phyloP scores from a whole-genome alignment of 768 basidiomycete genomes.

The Bullera alba region DNA sequence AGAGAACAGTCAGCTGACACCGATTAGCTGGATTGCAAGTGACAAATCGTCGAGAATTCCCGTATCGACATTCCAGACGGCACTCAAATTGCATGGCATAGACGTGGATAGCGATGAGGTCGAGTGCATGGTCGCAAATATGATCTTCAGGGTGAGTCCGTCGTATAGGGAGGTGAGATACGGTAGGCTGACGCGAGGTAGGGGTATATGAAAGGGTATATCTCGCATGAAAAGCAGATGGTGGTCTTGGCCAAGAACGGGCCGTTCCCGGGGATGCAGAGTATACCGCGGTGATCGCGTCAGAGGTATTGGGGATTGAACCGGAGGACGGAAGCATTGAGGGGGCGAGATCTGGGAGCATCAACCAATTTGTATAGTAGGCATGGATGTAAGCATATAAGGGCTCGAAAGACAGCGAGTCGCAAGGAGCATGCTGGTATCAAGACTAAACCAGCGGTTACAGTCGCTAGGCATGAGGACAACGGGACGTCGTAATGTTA shows the following conservation, averaged over 20 bases:
- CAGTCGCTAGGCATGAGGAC: too few relatives aligned
- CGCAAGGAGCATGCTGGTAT: too few relatives aligned
- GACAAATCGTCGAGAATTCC: slow-evolving; percentile 71
- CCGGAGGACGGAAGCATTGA: too few relatives aligned
- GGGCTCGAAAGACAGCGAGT: too few relatives aligned
- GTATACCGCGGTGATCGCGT: slow-evolving; percentile 13
- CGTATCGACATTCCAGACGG: slow-evolving; percentile 70
- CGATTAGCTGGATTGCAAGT: slow-evolving; percentile 66
- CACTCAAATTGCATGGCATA: slow-evolving; percentile 63
- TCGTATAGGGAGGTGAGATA: not conserved
- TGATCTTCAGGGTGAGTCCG: slow-evolving; percentile 73
- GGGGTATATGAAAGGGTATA: slow-evolving; percentile 88
- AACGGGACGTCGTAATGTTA: too few relatives aligned
- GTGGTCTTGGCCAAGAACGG: slow-evolving; percentile 76
- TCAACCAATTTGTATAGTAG: too few relatives aligned
- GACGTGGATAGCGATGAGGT: slow-evolving; percentile 69
- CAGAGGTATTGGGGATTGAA: too few relatives aligned
- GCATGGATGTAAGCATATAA: too few relatives aligned
- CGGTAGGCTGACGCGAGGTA: slow-evolving; percentile 11
- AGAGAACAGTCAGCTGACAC: not conserved
- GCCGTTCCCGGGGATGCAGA: slow-evolving; percentile 64
- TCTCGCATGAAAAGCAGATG: slow-evolving; percentile 90
- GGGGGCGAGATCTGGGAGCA: too few relatives aligned
- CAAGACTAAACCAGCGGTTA: too few relatives aligned
- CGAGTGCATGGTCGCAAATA: slow-evolving; percentile 87